Conservation (phyloP, 768 basidiomycete species). For the Phaeotremella skinneri region DNA sequence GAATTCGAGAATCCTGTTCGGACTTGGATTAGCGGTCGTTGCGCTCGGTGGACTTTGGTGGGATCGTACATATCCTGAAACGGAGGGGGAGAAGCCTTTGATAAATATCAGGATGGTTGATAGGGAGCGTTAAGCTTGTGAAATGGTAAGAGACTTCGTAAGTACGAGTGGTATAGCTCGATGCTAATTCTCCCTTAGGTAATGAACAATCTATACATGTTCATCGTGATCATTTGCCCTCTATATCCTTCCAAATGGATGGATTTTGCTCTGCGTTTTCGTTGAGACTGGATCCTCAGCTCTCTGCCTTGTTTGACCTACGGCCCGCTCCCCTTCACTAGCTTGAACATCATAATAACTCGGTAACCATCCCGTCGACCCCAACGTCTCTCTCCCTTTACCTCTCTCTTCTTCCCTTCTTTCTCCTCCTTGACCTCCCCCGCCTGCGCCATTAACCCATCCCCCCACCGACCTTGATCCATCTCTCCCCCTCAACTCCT, state of each 20-base stretch:
- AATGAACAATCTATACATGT: too few species aligned
- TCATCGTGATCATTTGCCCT: too few species aligned
- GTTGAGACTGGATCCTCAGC: too few species aligned
- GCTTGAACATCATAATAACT: conserved; percentile 33
- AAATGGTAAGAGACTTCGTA: too few species aligned
- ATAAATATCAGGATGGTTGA: neutral
- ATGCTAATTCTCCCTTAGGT: too few species aligned
- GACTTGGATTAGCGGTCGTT: neutral
- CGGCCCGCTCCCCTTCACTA: too few species aligned
- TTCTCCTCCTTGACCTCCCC: neutral
- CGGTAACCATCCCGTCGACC: conserved; percentile 18
- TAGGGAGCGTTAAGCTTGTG: neutral
- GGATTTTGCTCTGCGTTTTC: too few species aligned
- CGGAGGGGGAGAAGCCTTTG: neutral
- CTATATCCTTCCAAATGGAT: too few species aligned
- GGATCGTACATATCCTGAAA: conserved; percentile 1
- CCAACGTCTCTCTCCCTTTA: neutral
- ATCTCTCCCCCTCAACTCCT: neutral
- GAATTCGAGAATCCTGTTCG: neutral
- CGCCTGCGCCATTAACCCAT: too few species aligned
- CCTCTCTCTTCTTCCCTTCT: neutral
- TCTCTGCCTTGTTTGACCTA: too few species aligned
- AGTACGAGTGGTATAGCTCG: neutral
- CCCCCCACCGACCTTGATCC: neutral
- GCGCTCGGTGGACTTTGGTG: neutral